Conservation (phyloP, 1,284 basidiomycete genomes). For the Leccinum pachyderme region DNA sequence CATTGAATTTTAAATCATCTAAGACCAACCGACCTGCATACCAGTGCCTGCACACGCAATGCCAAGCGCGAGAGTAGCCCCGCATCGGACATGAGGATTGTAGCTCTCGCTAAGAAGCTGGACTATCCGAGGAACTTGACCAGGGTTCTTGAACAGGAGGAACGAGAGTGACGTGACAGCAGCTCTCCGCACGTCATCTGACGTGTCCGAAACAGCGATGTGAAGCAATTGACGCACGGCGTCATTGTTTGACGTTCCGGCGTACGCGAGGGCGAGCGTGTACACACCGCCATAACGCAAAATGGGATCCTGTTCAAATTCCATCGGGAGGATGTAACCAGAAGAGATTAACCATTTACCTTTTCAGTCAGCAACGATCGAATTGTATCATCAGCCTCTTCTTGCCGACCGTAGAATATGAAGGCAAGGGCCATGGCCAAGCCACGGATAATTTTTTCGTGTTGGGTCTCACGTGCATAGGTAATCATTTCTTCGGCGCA, state of each 20-base stretch:
- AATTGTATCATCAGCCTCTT: constrained; percentile 81
- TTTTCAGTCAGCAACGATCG: constrained; percentile 80
- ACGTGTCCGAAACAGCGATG: constrained; percentile 95
- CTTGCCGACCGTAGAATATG: constrained; percentile 87
- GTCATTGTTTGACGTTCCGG: constrained; percentile 90
- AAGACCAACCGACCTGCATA: constrained; percentile 56
- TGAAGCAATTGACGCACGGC: constrained; percentile 89
- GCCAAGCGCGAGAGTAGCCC: constrained; percentile 91
- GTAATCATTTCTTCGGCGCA: constrained; percentile 90
- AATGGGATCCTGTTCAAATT: constrained; percentile 75
- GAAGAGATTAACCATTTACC: constrained; percentile 43
- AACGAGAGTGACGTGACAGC: constrained; percentile 95
- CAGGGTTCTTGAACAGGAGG: constrained; percentile 92
- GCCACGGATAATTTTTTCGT: constrained; percentile 97
- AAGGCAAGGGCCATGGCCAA: constrained; percentile 89
- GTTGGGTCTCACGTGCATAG: constrained; percentile 93
- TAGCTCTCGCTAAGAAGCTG: constrained; percentile 96
- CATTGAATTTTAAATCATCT: background rate
- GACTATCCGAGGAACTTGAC: constrained; percentile 91
- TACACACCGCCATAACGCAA: constrained; percentile 96
- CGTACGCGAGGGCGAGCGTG: constrained; percentile 91
- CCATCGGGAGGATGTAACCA: constrained; percentile 4
- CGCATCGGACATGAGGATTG: constrained; percentile 96
- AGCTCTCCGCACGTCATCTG: constrained; percentile 91
- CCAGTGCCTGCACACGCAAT: constrained; percentile 98